A percentile compares a stretch with the other conserved stretches of the same genome.
These are phyloP conservation scores for Metroxylon sagu DNA, from an alignment of 176 grass and related monocot genomes.

Conservation along the genomic window DNA sequence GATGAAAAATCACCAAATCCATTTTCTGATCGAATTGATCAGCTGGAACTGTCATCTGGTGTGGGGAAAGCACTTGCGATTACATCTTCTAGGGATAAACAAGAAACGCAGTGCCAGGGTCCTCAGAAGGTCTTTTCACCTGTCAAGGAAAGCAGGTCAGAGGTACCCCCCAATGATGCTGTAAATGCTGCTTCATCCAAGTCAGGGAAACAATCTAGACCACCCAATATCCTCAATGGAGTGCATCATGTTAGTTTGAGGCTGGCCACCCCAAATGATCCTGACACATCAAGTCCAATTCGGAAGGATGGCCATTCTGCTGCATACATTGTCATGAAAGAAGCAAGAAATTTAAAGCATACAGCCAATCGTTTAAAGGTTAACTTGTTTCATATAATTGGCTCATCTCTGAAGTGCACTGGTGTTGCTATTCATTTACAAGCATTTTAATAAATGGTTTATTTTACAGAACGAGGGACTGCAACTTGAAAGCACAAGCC, in stretches of 20 bases:
- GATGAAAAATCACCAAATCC: slow-evolving; percentile 3
- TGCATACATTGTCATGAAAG: slow-evolving; percentile 47
- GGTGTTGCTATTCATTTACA: no score
- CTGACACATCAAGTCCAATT: slow-evolving; percentile 38
- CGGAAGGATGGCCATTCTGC: slow-evolving; percentile 58
- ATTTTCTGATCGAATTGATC: slow-evolving; percentile 11
- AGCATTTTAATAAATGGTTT: no score
- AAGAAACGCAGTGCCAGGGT: slow-evolving; percentile 30
- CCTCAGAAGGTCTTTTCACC: slow-evolving; percentile 29
- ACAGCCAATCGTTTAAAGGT: slow-evolving; percentile 84
- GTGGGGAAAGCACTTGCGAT: slow-evolving; percentile 33
- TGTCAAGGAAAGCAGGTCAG: slow-evolving; percentile 45
- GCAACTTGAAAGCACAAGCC: slow-evolving; percentile 49
- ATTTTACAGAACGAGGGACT: slow-evolving; percentile 52
- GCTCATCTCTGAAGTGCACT: no score
- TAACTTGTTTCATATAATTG: slow-evolving; percentile 4
- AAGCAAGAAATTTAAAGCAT: slow-evolving; percentile 84
- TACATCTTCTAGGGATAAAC: slow-evolving; percentile 32
- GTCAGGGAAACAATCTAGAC: slow-evolving; percentile 38
- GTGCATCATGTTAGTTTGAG: slow-evolving; percentile 33
- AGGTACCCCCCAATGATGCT: slow-evolving; percentile 15
- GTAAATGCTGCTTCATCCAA: slow-evolving; percentile 47
- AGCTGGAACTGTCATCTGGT: slow-evolving; percentile 22
- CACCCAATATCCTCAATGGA: slow-evolving; percentile 43
- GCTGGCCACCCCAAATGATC: slow-evolving; percentile 32